Base-by-base conservation (phyloP, 2,329 filamentous ascomycete species). In the Ophiostoma sp. region DNA sequence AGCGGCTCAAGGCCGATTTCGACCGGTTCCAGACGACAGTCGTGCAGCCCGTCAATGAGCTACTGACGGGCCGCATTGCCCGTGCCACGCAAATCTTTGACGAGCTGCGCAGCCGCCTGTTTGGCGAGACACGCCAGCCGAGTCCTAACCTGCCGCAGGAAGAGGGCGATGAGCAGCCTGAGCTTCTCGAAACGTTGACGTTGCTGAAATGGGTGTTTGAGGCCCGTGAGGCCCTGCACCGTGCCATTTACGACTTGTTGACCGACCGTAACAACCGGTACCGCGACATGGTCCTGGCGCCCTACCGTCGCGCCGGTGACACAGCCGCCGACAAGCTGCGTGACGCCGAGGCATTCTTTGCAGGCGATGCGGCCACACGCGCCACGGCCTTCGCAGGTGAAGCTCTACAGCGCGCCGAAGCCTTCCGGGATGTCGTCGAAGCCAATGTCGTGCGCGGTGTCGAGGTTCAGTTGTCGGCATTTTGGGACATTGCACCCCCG, bases 171-270 rank as follows among this genome's bases (percentile, higher is more conserved):
- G 95, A 98, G 80, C 91, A 95, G 80, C 96, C 96, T 0, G 96
- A 99, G 81, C 87, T 98, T 0, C 85, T 98, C 2, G 96, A 99
- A 82, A 97, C 97, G 82, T 86, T 99, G 15, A 98, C 95, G 0
- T 88, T 98, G 66, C 86, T 98, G 17, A 99, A 98, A 79, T 98
- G 96, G 95, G 90, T 98, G 9, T 98, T 98, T 78, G 96, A 99
- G 80, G 92, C 93, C 0, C 91, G 95, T n/a, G 96, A 99, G 82
- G 87, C 89, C 64, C 86, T 98, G 9, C 92, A 98, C 82, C 91
- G 93, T 59, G 92, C 94, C 78, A 88, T 95, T 71, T 97, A 94
- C 79, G 93, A 97, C 77, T 84, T 98, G 12, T 88, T 97, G 45
- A 91, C 90, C 25, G 93, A 95, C 80, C 92, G 95, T 70, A 96